Evolutionary conservation across 768 basidiomycete genomes (phyloP), one percentile per base, ranked within the genome.

Genomic region (Boletus rex-veris): DNA sequence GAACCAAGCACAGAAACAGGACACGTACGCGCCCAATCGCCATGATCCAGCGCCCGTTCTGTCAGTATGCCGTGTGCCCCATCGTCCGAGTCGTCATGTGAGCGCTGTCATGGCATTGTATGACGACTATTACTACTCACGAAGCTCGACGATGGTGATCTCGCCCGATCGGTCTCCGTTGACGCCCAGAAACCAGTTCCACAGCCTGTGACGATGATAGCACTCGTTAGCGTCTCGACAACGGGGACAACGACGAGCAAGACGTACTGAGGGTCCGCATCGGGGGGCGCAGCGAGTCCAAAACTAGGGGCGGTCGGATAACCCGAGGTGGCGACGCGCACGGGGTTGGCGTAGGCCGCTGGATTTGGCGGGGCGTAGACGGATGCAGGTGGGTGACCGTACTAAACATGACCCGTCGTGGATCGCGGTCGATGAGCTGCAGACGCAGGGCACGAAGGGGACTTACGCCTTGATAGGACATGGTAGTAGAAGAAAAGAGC

Each of bases 11-110:
- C 8, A 24, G n/a, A 9, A 15, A 9, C 0, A 12, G 8, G 10
- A 14, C 1, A 76, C 90, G 69, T 59, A 91, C 90, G 82, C 60
- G 79, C 80, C 88, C 87, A 91, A 64, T 92, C 87, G 38, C 90
- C 82, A 49, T 82, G 74, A 24, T 81, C 73, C 39, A 82, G 58
- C 16, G 74, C 80, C 53, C 73, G 74, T 65, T 80, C 77, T 79
- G n/a, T 5, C 8, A n/a, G 7, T 6, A 10, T 11, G 8, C 7
- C 5, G 5, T 11, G 11, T 4, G 19, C 12, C 21, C 19, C 31
- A 15, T 8, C 31, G 15, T 45, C 42, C 12, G 24, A 12, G 40
- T 38, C 38, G 38, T 10, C 38, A 7, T 14, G 36, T 15, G 36
- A 16, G 28, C 28, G 28, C 28, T 28, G 28, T 28, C 28, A 28